These are phyloP conservation scores for Penicillium sp. DNA, from an alignment of 2,329 filamentous ascomycete species.

Conservation along the genomic window DNA sequence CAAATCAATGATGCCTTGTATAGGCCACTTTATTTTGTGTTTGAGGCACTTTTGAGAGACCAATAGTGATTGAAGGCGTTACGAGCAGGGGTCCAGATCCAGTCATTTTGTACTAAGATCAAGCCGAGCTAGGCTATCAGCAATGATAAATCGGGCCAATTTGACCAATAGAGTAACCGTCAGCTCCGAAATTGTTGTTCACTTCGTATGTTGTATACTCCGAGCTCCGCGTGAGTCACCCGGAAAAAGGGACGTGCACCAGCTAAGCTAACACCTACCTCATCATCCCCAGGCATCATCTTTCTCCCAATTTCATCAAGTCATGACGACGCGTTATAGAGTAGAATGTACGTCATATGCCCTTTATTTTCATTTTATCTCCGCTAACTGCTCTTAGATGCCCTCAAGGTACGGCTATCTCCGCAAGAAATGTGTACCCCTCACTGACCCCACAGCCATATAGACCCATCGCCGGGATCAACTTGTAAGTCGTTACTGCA, in stretches of 20 bases:
- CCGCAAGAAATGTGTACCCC: not conserved
- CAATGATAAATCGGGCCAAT: not conserved
- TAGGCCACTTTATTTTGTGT: not conserved
- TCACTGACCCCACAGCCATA: slow-evolving; percentile 34
- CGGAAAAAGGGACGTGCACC: not conserved
- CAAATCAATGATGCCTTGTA: not conserved
- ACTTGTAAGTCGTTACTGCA: slow-evolving; percentile 55
- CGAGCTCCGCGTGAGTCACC: slow-evolving; percentile 3
- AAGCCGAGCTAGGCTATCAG: not conserved
- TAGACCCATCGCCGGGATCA: slow-evolving; percentile 88
- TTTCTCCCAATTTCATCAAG: slow-evolving; percentile 7
- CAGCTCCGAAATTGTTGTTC: not conserved
- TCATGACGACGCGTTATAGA: slow-evolving; percentile 50
- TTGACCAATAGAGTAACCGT: not conserved
- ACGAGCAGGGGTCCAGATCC: not conserved
- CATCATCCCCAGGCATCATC: not conserved
- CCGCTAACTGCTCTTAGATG: slow-evolving; percentile 47
- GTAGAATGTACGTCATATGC: slow-evolving; percentile 66
- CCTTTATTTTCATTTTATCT: not conserved
- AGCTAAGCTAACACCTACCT: not conserved
- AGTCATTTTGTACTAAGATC: not conserved
- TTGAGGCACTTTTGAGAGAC: not conserved
- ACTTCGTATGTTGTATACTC: not conserved
- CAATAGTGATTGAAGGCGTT: not conserved
- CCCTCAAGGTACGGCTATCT: slow-evolving; percentile 55